A percentile compares a stretch with the other conserved stretches of the same genome.
phyloP scores from a whole-genome alignment of 805 yeast species.

The Cyberlindnera japonica region DNA sequence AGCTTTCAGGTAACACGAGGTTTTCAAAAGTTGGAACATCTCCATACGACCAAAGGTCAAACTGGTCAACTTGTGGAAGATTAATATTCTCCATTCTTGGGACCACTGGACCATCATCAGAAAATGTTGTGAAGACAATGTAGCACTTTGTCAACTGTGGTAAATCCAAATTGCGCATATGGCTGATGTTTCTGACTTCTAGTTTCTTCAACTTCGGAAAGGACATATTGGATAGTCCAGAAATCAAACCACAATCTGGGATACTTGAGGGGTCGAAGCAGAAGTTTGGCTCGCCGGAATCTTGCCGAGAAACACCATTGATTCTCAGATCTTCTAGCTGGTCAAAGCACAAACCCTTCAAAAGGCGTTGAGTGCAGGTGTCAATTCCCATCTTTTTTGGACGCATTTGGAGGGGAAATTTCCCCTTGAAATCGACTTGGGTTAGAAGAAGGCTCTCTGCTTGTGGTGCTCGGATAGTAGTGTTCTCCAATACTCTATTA shows the following conservation, averaged over 20 bases:
- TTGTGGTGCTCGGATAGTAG: conserved; percentile 7
- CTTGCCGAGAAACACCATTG: conserved; percentile 5
- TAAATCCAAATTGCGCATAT: conserved; percentile 3
- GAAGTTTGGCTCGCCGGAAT: not conserved
- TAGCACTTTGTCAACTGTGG: conserved; percentile 3
- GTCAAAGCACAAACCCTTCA: conserved; percentile 3
- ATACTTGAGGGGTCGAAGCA: conserved; percentile 2
- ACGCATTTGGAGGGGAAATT: conserved; percentile 1
- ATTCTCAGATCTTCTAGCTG: conserved; percentile 4
- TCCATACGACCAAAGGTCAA: conserved; percentile 6
- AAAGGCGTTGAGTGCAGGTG: conserved; percentile 1
- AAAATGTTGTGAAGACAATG: conserved; percentile 5
- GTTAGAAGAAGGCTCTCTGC: conserved; percentile 1
- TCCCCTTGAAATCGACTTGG: conserved; percentile 2
- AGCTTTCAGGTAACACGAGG: conserved; percentile 1
- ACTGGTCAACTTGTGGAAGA: not conserved
- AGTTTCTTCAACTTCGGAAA: conserved; percentile 4
- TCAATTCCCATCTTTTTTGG: conserved; percentile 2
- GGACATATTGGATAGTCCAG: conserved; percentile 2
- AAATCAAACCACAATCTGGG: not conserved
- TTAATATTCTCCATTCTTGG: conserved; percentile 5
- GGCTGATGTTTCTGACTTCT: conserved; percentile 3
- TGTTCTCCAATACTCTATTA: conserved; percentile 4
- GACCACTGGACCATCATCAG: not conserved
- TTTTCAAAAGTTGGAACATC: conserved; percentile 1